Conservation (phyloP, 2,329 filamentous ascomycete genomes). For the Coleophoma eucalyptorum region DNA sequence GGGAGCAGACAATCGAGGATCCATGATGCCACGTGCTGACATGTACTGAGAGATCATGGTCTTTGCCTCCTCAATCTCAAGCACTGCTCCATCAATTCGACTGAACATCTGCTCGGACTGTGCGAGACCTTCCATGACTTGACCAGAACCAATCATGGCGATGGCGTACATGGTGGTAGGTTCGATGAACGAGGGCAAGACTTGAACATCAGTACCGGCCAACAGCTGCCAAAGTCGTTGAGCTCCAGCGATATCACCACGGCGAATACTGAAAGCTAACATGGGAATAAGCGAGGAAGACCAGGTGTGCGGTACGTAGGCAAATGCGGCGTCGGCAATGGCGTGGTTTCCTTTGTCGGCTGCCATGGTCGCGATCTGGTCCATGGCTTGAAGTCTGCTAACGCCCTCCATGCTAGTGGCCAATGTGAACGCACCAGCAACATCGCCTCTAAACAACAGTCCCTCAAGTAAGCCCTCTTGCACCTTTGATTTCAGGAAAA, state of each 20-base stretch:
- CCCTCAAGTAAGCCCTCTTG: slow-evolving; percentile 75
- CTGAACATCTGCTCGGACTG: slow-evolving; percentile 85
- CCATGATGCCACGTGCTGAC: slow-evolving; percentile 48
- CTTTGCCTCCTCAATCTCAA: slow-evolving; percentile 84
- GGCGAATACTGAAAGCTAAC: slow-evolving; percentile 80
- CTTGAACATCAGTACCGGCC: slow-evolving; percentile 54
- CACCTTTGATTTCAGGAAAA: slow-evolving; percentile 68
- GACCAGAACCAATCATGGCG: slow-evolving; percentile 80
- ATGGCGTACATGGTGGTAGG: slow-evolving; percentile 88
- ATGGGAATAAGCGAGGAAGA: slow-evolving; percentile 70
- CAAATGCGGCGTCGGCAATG: slow-evolving; percentile 65
- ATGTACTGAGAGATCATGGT: slow-evolving; percentile 64
- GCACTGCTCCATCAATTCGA: slow-evolving; percentile 67
- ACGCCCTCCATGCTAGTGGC: slow-evolving; percentile 60
- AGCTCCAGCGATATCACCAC: slow-evolving; percentile 73
- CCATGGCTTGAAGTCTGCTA: slow-evolving; percentile 60
- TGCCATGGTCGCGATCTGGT: slow-evolving; percentile 69
- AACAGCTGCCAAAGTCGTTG: slow-evolving; percentile 78
- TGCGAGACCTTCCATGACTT: slow-evolving; percentile 74
- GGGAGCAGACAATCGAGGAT: slow-evolving; percentile 46
- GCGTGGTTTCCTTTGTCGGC: slow-evolving; percentile 74
- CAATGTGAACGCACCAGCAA: slow-evolving; percentile 70
- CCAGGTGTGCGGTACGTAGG: slow-evolving; percentile 49
- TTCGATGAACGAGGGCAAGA: slow-evolving; percentile 70
- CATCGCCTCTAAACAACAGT: slow-evolving; percentile 66